A percentile compares a stretch with the other conserved stretches of the same genome.
These are phyloP conservation scores for Hamiltosporidium tvaerminnensis DNA, from an alignment of 371 early-diverging fungal species.

Conservation along the genomic window DNA sequence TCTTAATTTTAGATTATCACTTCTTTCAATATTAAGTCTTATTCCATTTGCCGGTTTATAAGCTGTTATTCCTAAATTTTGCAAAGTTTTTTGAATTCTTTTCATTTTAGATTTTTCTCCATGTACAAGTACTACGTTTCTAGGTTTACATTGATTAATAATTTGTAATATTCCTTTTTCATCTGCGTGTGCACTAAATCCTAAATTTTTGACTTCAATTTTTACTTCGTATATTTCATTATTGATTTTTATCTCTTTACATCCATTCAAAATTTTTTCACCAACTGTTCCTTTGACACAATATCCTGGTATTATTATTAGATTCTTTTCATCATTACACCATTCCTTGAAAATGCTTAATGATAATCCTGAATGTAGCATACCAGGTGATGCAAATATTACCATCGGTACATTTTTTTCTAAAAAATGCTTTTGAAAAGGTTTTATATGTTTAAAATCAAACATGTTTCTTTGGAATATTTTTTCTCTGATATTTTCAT, in stretches of 20 bases:
- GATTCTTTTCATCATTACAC: slow-evolving; percentile 69
- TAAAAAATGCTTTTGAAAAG: slow-evolving; percentile 58
- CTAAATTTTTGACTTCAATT: slow-evolving; percentile 73
- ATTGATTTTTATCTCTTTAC: slow-evolving; percentile 53
- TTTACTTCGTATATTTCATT: slow-evolving; percentile 58
- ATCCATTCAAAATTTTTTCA: slow-evolving; percentile 73
- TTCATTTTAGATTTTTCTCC: slow-evolving; percentile 77
- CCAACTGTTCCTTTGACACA: slow-evolving; percentile 83
- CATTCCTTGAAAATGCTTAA: slow-evolving; percentile 68
- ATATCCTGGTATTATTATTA: slow-evolving; percentile 65
- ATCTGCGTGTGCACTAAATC: slow-evolving; percentile 95
- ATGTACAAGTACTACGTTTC: slow-evolving; percentile 89
- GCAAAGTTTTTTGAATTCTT: background rate
- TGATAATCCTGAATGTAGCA: slow-evolving; percentile 57
- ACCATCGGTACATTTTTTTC: slow-evolving; percentile 69
- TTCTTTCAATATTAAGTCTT: too few species aligned
- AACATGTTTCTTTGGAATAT: slow-evolving; percentile 65
- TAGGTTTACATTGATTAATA: slow-evolving; percentile 71
- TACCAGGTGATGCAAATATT: slow-evolving; percentile 80
- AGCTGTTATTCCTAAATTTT: too few species aligned
- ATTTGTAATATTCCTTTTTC: slow-evolving; percentile 88
- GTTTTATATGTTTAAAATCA: slow-evolving; percentile 73
- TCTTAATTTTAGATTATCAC: too few species aligned
- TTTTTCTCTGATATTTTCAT: slow-evolving; percentile 70
- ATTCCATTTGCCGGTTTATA: too few species aligned